Base-by-base conservation (phyloP, 192 early-diverging fungal genomes). In the Piromyces finnis region DNA sequence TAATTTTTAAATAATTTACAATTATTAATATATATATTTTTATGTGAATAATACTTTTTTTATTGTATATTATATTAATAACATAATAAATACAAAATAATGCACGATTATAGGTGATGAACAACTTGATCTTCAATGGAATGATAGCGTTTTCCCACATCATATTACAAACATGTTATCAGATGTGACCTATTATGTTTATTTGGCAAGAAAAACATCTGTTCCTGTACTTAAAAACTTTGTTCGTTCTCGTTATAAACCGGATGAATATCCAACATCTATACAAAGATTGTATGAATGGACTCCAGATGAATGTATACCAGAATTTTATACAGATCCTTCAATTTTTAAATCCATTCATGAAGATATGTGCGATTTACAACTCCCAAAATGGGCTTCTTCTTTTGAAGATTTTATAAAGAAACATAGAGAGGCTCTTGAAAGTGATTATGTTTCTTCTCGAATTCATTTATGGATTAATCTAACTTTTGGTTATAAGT, bases 381-480 rank as follows among this genome's bases (percentile, higher is more conserved):
- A 88, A 77, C 79, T 88, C 29, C 87, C 51, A 11, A 68, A 68
- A 68, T 68, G 51, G 51, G 51, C 51, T 5, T 9, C 18, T 9
- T 68, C 51, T 26, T 68, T 68, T 68, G 51, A 68, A 26, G 51
- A 68, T 68, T 68, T 68, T 68, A 68, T 68, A 7, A 68, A n/a
- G 4, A 68, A 68, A 68, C 51, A 68, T 68, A 26, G 51, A 68
- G 51, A 68, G 9, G 51, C 51, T 6, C 83, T 90, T 5, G 88
- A 90, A 79, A 81, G 94, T 37, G 95, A 96, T 27, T 94, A 95
- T 84, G 95, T 98, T 16, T 95, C 94, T 32, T 88, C 87, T 0
- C 90, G 95, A 79, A 83, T 98, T 81, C 92, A 98, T 85, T 90
- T 94, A 82, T 98, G 96, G 96, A 92, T 98, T 78, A 96, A 98